Percentiles rank a stretch among this genome's conserved stretches.
phyloP scores from a whole-genome alignment of 192 early-diverging fungal genomes.

The Backusella psychrophila region DNA sequence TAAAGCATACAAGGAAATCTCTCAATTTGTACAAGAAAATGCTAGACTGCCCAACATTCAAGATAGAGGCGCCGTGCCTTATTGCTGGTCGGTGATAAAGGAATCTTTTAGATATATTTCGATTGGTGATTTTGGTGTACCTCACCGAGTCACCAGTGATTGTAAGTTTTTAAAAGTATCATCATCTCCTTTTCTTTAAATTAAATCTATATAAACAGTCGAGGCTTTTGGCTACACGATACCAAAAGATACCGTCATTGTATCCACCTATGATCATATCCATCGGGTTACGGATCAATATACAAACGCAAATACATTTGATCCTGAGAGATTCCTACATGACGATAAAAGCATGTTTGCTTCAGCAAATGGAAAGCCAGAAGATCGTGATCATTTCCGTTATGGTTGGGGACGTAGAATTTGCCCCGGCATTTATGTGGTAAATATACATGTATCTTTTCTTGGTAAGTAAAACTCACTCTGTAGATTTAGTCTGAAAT shows the following conservation, averaged over 20 bases:
- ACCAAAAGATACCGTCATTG: not conserved
- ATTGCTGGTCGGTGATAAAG: not conserved
- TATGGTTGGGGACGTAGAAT: conserved; percentile 1
- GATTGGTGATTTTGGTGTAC: not conserved
- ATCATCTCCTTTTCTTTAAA: not conserved
- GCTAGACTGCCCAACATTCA: not conserved
- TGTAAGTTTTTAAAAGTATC: not conserved
- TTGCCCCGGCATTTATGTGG: not conserved
- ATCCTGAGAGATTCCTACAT: not conserved
- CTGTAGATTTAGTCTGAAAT: not conserved
- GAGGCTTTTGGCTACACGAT: not conserved
- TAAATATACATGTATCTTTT: not conserved
- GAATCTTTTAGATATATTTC: not conserved
- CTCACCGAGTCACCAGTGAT: not conserved
- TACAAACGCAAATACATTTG: not conserved
- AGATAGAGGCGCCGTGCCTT: not conserved
- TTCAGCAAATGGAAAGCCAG: not conserved
- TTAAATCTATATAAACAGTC: not conserved
- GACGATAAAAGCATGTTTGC: not conserved
- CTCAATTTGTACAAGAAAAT: not conserved
- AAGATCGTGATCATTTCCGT: not conserved
- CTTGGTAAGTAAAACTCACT: no score
- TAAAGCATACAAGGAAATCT: not conserved
- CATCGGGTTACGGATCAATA: not conserved
- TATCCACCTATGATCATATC: not conserved